These are phyloP conservation scores for Phytophthora hibernalis DNA, from an alignment of 352 stramenopile genomes.

Conservation along the genomic window DNA sequence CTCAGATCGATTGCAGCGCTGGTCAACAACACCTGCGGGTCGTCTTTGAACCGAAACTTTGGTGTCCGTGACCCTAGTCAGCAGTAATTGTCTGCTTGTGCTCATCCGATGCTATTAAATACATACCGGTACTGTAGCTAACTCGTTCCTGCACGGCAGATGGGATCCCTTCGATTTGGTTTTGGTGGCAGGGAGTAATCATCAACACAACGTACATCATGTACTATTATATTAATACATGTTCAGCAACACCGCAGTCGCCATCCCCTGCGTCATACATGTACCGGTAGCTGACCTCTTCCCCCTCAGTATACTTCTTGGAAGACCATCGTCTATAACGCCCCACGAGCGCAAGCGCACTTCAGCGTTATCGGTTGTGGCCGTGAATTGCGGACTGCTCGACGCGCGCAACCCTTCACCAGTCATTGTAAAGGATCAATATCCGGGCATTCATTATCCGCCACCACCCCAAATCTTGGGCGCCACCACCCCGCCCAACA, in stretches of 20 bases:
- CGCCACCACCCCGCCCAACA: too few species aligned
- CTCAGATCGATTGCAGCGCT: conserved; percentile 8
- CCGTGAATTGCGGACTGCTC: not conserved
- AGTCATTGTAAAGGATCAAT: not conserved
- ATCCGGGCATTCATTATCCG: too few species aligned
- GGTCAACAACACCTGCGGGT: conserved; percentile 16
- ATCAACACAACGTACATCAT: not conserved
- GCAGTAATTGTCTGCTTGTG: conserved; percentile 5
- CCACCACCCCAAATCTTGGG: too few species aligned
- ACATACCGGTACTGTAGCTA: conserved; percentile 18
- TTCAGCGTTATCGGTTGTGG: not conserved
- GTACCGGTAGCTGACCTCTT: too few species aligned
- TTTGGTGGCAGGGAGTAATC: not conserved
- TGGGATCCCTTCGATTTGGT: conserved; percentile 15
- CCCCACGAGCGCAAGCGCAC: not conserved
- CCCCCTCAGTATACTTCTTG: not conserved
- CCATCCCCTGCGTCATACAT: too few species aligned
- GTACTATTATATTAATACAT: too few species aligned
- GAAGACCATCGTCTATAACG: not conserved
- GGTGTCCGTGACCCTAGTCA: conserved; percentile 12
- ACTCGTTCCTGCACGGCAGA: conserved; percentile 28
- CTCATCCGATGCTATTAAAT: not conserved
- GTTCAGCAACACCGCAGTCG: not conserved
- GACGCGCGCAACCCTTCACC: not conserved
- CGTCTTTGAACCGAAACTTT: not conserved